Percentiles rank a stretch among this genome's conserved stretches.
Evolutionary conservation across 2,329 filamentous ascomycete genomes (phyloP).

Genomic region (Colletotrichum sp.): DNA sequence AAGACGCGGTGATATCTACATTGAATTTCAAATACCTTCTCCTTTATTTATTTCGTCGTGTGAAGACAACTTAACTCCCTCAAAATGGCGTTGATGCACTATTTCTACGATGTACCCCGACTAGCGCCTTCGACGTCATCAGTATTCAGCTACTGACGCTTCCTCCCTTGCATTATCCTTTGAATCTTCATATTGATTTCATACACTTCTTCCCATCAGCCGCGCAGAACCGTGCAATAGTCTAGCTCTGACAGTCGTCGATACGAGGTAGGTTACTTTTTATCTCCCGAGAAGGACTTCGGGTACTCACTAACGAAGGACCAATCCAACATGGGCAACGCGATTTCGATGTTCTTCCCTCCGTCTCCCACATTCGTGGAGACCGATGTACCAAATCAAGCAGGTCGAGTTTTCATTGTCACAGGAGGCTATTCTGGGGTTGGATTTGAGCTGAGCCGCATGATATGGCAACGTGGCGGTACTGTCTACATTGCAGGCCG

Average conservation of each 20-base stretch:
- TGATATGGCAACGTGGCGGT: conserved; percentile 55
- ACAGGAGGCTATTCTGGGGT: conserved; percentile 42
- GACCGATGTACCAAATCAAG: neutral
- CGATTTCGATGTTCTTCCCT: neutral
- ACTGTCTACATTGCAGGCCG: conserved; percentile 58
- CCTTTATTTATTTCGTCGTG: neutral
- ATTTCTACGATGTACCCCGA: neutral
- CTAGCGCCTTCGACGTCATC: neutral
- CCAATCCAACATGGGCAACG: neutral
- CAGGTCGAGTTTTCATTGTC: conserved; percentile 41
- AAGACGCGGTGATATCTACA: neutral
- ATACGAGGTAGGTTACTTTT: accelerated
- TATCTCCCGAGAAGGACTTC: neutral
- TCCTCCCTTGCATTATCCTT: neutral
- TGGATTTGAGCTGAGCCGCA: conserved; percentile 51
- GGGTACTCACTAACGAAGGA: neutral
- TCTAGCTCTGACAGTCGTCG: accelerated
- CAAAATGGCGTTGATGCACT: neutral
- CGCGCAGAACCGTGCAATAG: neutral
- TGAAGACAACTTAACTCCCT: neutral
- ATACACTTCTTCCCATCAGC: neutral
- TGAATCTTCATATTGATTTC: neutral
- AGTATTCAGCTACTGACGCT: neutral
- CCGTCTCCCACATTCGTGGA: neutral
- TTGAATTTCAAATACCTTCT: neutral